Evolutionary conservation across 495 filamentous ascomycete genomes (phyloP).

Genomic region (Haplographium delicatum): DNA sequence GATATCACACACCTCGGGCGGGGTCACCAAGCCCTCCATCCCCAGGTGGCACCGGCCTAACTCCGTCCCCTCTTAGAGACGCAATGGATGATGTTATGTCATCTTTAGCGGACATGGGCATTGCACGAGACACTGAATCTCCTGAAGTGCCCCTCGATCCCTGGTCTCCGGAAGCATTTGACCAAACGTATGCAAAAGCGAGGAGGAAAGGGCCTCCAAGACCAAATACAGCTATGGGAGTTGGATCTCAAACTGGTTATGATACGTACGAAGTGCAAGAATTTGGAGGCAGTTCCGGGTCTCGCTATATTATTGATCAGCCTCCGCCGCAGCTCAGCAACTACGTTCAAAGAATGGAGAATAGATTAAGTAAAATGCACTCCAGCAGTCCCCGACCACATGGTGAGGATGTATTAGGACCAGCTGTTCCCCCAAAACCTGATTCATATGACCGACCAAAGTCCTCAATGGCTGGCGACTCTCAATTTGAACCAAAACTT

Average conservation of each 20-base stretch:
- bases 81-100: conserved; percentile 99
- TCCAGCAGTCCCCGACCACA: conserved; percentile 44
- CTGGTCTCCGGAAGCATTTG: conserved; percentile 90
- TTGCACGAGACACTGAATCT: conserved; percentile 45
- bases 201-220: conserved; percentile 32
- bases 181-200: conserved; percentile 49
- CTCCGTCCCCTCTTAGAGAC: conserved; percentile 83
- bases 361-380: conserved; percentile 66
- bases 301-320: conserved; percentile 33
- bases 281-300: conserved; percentile 31
- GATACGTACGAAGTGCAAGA: conserved; percentile 35
- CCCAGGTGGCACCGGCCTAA: conserved; percentile 60
- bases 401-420: conserved; percentile 43
- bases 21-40: conserved; percentile 57
- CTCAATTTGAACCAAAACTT: conserved; percentile 30
- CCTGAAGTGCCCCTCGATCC: conserved; percentile 61
- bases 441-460: conserved; percentile 40
- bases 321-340: conserved; percentile 68
- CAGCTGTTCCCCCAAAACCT: conserved; percentile 57
- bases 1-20: conserved; percentile 43
- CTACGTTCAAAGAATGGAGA: conserved; percentile 88
- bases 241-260: conserved; percentile 44
- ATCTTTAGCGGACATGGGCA: conserved; percentile 83
- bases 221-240: conserved; percentile 68
- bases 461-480: conserved; percentile 37